Conservation (phyloP, 2,329 filamentous ascomycete species). For the Monosporascus sp. region DNA sequence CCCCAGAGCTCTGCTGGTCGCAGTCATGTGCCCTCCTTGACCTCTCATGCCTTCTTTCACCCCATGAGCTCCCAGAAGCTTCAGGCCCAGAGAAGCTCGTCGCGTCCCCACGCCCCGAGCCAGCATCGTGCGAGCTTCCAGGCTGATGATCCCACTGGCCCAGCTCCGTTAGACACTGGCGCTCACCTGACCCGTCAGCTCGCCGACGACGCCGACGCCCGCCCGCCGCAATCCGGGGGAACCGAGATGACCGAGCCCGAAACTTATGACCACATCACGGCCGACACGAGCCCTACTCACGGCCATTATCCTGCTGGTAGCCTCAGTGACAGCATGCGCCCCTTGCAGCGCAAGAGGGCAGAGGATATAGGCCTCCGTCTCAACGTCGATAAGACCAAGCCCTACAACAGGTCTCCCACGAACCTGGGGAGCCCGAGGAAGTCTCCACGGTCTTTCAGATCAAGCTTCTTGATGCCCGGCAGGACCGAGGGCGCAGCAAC, state of each 20-base stretch:
- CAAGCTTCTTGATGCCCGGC: conserved; percentile 63
- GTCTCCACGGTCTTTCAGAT: conserved; percentile 72
- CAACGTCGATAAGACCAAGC: conserved; percentile 53
- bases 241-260: conserved; percentile 77
- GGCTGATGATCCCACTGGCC: conserved; percentile 30
- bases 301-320: conserved; percentile 55
- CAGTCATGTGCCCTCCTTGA: conserved; percentile 84
- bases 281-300: conserved; percentile 67
- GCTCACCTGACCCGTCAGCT: conserved; percentile 27
- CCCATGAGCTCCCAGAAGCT: conserved; percentile 96
- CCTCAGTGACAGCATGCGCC: conserved; percentile 71
- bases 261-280: conserved; percentile 63
- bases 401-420: conserved; percentile 44
- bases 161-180: conserved; percentile 9
- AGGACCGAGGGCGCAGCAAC: conserved; percentile 45
- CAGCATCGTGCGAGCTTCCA: conserved; percentile 30
- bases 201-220: conserved; percentile 45
- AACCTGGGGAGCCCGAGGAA: conserved; percentile 57
- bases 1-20: conserved; percentile 66
- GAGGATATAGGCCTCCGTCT: conserved; percentile 44
- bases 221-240: conserved; percentile 66
- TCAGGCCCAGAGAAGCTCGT: conserved; percentile 74
- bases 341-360: conserved; percentile 53
- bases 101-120: conserved; percentile 38
- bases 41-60: conserved; percentile 86